These are phyloP conservation scores for Mayamaea pseudoterrestris DNA, from an alignment of 108 stramenopile genomes.

Conservation along the genomic window DNA sequence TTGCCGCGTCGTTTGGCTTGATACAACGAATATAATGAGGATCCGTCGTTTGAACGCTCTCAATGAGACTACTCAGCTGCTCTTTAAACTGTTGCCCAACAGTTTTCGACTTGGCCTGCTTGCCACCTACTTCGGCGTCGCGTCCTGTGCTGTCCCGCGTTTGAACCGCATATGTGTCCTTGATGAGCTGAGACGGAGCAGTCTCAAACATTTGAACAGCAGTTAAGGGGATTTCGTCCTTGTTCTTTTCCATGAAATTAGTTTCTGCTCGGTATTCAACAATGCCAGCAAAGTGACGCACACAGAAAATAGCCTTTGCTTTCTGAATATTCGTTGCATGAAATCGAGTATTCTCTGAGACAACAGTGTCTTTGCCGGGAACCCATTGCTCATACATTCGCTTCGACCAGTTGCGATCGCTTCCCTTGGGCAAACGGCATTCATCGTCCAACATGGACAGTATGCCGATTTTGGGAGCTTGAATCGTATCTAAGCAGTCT, in stretches of 20 bases:
- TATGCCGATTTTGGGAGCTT: slow-evolving; percentile 81
- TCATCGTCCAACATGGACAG: slow-evolving; percentile 91
- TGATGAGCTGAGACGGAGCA: slow-evolving; percentile 61
- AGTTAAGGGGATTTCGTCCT: slow-evolving; percentile 89
- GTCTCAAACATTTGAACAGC: slow-evolving; percentile 81
- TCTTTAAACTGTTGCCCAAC: slow-evolving; percentile 93
- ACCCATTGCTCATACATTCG: slow-evolving; percentile 73
- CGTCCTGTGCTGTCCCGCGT: slow-evolving; percentile 36
- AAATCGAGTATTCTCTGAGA: slow-evolving; percentile 75
- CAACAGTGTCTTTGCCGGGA: slow-evolving; percentile 54
- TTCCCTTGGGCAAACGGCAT: slow-evolving; percentile 73
- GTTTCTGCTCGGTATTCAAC: slow-evolving; percentile 87
- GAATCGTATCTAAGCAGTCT: slow-evolving; percentile 96
- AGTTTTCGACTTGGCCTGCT: slow-evolving; percentile 50
- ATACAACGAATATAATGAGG: slow-evolving; percentile 99
- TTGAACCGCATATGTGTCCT: slow-evolving; percentile 63
- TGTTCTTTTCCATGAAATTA: slow-evolving; percentile 97
- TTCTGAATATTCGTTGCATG: slow-evolving; percentile 65
- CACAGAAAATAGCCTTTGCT: slow-evolving; percentile 63
- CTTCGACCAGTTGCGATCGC: slow-evolving; percentile 71
- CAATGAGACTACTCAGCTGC: slow-evolving; percentile 80
- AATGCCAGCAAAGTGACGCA: slow-evolving; percentile 93
- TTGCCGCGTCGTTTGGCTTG: slow-evolving; percentile 92
- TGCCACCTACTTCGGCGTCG: slow-evolving; percentile 17
- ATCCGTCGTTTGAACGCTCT: slow-evolving; percentile 86